Percentiles rank a stretch among this genome's conserved stretches.
Conservation (phyloP, 2,329 filamentous ascomycete species). For the Colletotrichum musicola region DNA sequence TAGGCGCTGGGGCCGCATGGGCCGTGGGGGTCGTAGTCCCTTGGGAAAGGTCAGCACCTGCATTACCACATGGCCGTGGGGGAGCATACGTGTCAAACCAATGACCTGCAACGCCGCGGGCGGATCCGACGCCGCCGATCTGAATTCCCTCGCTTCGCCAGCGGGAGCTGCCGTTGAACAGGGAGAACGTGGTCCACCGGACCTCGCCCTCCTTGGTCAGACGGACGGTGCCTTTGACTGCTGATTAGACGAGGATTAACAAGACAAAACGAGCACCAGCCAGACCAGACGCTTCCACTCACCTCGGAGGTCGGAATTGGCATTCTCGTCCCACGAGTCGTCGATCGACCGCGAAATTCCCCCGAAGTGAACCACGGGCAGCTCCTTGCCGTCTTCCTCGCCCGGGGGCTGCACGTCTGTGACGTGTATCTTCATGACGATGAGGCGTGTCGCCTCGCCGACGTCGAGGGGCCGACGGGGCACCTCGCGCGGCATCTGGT, state of each 20-base stretch:
- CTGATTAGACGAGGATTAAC: conserved; percentile 39
- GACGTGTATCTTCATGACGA: conserved; percentile 75
- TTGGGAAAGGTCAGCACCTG: conserved; percentile 44
- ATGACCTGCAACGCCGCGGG: conserved; percentile 77
- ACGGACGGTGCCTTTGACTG: conserved; percentile 67
- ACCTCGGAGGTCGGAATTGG: conserved; percentile 75
- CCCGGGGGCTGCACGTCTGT: conserved; percentile 71
- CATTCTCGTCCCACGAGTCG: conserved; percentile 75
- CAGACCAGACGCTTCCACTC: conserved; percentile 46
- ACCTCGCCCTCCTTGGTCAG: conserved; percentile 79
- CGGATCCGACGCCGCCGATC: conserved; percentile 74
- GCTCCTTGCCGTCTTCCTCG: conserved; percentile 66
- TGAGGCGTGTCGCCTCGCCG: conserved; percentile 77
- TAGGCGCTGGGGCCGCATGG: conserved; percentile 82
- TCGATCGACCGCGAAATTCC: conserved; percentile 74
- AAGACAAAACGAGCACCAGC: conserved; percentile 4
- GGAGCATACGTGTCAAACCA: conserved; percentile 80
- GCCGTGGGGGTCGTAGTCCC: conserved; percentile 75
- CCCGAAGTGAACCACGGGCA: conserved; percentile 77
- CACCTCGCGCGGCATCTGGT: conserved; percentile 54
- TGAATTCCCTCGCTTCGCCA: conserved; percentile 86
- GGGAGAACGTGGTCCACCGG: conserved; percentile 78
- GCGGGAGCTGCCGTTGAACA: conserved; percentile 73
- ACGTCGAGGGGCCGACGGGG: conserved; percentile 66
- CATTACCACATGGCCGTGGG: background rate